phyloP scores from a whole-genome alignment of 495 filamentous ascomycete genomes.

The Penicillium soppii region DNA sequence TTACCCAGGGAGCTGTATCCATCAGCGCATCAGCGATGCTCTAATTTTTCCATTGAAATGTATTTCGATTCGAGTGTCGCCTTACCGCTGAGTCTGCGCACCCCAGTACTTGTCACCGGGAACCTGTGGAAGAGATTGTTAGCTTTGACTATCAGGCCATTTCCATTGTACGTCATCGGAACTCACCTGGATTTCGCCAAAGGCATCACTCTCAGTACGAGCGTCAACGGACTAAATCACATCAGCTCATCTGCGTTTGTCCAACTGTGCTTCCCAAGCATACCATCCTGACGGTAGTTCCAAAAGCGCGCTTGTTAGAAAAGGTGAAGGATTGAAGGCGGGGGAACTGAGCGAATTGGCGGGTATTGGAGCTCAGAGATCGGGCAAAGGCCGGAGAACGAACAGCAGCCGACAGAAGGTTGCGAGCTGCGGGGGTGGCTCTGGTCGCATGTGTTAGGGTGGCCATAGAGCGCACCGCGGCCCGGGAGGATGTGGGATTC shows the following conservation, averaged over 20 bases:
- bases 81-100: constrained; percentile 89
- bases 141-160: constrained; percentile 13
- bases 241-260: constrained; percentile 13
- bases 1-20: constrained; percentile 75
- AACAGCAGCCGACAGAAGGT: constrained; percentile 26
- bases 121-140: constrained; percentile 54
- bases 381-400: constrained; percentile 31
- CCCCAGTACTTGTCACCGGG: constrained; percentile 97
- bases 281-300: constrained; percentile 47
- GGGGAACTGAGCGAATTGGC: constrained; percentile 36
- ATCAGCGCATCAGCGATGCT: constrained; percentile 17
- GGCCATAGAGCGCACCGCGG: constrained; percentile 48
- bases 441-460: constrained; percentile 40
- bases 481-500: constrained; percentile 36
- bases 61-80: constrained; percentile 10
- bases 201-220: constrained; percentile 92
- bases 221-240: constrained; percentile 38
- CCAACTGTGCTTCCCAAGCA: not conserved
- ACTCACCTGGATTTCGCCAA: constrained; percentile 79
- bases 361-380: constrained; percentile 37
- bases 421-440: constrained; percentile 42
- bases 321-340: constrained; percentile 40
- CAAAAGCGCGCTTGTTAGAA: constrained; percentile 41
- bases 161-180: not conserved
- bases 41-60: not conserved